Evolutionary conservation across 768 basidiomycete genomes (phyloP), one percentile per base, ranked within the genome.

Genomic region (Leucosporidium creatinivorum): DNA sequence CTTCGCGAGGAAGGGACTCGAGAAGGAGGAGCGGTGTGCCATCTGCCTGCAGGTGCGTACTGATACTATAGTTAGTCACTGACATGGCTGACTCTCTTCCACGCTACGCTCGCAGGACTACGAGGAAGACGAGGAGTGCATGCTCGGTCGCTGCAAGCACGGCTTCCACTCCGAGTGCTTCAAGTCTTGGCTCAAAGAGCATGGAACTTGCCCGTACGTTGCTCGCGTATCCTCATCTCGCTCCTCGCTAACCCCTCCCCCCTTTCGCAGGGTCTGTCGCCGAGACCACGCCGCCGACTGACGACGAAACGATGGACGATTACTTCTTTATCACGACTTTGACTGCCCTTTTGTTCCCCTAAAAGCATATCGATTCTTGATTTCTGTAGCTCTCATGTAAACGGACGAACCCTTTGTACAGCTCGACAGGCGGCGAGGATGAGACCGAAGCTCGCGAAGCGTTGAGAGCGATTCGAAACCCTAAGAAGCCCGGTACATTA

Each of bases 121-220:
- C 59, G 67, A 65, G 6, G 69, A 67, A 9, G 62, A 73, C 13
- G 69, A 70, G 33, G 64, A 65, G 15, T 12, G 55, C 52, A 48
- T 66, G 39, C 72, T 70, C 49, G 57, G 25, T 9, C 33, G 52
- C 4, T 74, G 73, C 65, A 26, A 21, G 2, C 73, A 74, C 52
- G 68, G 67, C 21, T 70, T 69, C 36, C 73, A 74, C 63, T 8
- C 51, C 19, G 67, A 65, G 6, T 74, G 73, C 61, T 56, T 71
- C 28, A 56, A 61, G 33, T 50, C 51, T 0, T 63, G 61, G 61
- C n/a, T 69, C 18, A 56, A 18, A 21, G 49, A 36, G 17, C 39
- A 66, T n/a, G 62, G 54, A 1, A 57, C 31, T 4, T 66, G 69
- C 54, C 69, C 69, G 68, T 63, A 39, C 26, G 59, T 61, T 26